phyloP scores from a whole-genome alignment of 495 filamentous ascomycete species.

The Lindgomyces ingoldianus region DNA sequence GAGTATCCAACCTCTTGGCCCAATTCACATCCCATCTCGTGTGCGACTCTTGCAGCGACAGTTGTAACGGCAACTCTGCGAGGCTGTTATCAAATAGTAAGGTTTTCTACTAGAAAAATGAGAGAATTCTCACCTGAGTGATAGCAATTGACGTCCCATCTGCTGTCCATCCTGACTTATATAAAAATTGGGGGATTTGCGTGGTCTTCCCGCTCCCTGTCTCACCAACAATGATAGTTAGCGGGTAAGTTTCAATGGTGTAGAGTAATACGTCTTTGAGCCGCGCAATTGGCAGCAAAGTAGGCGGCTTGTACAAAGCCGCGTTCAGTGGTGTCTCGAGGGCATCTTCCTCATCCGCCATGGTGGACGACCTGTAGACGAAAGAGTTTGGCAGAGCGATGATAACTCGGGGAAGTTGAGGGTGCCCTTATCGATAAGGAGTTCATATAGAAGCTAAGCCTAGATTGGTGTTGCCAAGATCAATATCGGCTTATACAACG shows the following conservation, averaged over 20 bases:
- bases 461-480: background rate
- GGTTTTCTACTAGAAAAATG: slow-evolving; percentile 21
- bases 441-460: no score
- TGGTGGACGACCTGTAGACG: slow-evolving; percentile 6
- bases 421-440: background rate
- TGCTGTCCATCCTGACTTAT: slow-evolving; percentile 75
- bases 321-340: slow-evolving; percentile 27
- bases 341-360: slow-evolving; percentile 26
- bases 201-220: slow-evolving; percentile 54
- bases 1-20: slow-evolving; percentile 96
- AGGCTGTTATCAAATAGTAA: slow-evolving; percentile 64
- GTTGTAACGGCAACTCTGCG: slow-evolving; percentile 91
- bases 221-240: slow-evolving; percentile 48
- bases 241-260: slow-evolving; percentile 47
- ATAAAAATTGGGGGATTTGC: slow-evolving; percentile 50
- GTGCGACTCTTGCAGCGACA: slow-evolving; percentile 85
- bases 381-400: background rate
- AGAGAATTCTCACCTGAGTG: slow-evolving; percentile 70
- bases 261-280: slow-evolving; percentile 47
- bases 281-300: slow-evolving; percentile 49
- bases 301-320: slow-evolving; percentile 46
- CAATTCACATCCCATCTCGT: slow-evolving; percentile 86
- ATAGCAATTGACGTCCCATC: slow-evolving; percentile 82
- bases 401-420: background rate
- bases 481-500: no score